Evolutionary conservation across 257 asterid genomes (phyloP), one percentile per base, ranked within the genome.

Genomic region (Nicotiana tabacum): DNA sequence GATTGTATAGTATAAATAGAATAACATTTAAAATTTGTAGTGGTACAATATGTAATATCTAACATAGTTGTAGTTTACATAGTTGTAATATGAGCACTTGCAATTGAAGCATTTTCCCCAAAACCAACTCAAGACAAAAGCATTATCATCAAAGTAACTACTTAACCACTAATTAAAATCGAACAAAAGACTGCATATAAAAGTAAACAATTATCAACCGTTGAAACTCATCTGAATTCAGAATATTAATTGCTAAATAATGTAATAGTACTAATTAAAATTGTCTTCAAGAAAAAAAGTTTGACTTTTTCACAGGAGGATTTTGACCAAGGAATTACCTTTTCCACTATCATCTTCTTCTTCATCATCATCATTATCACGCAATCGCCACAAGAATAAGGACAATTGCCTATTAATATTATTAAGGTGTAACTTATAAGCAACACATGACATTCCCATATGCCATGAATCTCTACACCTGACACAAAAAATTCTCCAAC

Each of bases 391-490:
- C 10, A 43, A 43, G 12, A 8, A 43, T 9, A 43, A 43, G 12
- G 51, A 43, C 51, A 43, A 43, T 13, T 53, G 16, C 16, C 6
- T 53, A 53, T 51, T 0, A 51, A 10, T 51, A 9, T 51, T 51
- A 9, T 53, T 51, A 10, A 10, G 58, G 1, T 3, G 58, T 43
- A 43, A 8, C 51, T 43, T 9, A 53, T 53, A 53, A 53, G 0
- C 18, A 13, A 15, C 57, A 70, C 83, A 83, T 8, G 53, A 55
- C 65, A 83, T 57, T 66, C 81, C 86, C 67, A 69, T n/a, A 69
- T 79, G 83, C 55, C 81, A 79, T 24, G 11, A 0, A 13, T 27
- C 9, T 58, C 51, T 29, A 32, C 86, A 84, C 0, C 2, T 27
- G 12, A 56, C 39, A 15, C 86, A 84, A 1, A 78, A 79, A 12